Evolutionary conservation across 768 basidiomycete genomes (phyloP).

Genomic region (Lanmaoa pseudosensibilis): DNA sequence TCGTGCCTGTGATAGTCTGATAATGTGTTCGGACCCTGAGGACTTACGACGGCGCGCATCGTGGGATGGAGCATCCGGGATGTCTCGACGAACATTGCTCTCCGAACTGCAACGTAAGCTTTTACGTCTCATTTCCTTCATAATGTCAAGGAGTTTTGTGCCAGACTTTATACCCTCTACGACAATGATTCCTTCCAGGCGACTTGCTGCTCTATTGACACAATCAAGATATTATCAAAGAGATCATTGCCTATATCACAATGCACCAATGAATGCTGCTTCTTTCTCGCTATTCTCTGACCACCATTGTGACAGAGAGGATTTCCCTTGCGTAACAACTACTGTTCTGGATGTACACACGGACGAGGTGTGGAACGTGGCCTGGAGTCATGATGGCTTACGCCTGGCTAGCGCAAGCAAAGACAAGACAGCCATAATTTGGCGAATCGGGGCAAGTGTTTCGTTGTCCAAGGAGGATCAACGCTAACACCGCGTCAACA

Average conservation of each 20-base stretch:
- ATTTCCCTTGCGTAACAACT: constrained; percentile 85
- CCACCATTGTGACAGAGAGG: constrained; percentile 75
- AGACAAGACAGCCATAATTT: constrained; percentile 87
- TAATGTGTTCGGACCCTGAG: constrained; percentile 88
- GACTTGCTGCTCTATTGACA: constrained; percentile 79
- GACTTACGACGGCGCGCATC: constrained; percentile 78
- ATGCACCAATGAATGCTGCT: constrained; percentile 53
- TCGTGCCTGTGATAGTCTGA: constrained; percentile 50
- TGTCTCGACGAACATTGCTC: constrained; percentile 75
- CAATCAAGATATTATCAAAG: constrained; percentile 85
- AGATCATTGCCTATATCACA: constrained; percentile 84
- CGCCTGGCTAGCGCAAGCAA: constrained; percentile 86
- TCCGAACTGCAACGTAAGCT: constrained; percentile 76
- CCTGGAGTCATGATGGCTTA: constrained; percentile 89
- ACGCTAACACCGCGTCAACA: constrained; percentile 24
- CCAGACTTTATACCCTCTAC: constrained; percentile 87
- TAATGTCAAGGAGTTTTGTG: constrained; percentile 1
- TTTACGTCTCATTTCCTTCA: neutral
- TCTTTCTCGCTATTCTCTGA: constrained; percentile 86
- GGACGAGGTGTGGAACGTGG: constrained; percentile 95
- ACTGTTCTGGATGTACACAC: constrained; percentile 82
- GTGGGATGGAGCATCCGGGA: constrained; percentile 88
- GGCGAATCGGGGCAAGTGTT: constrained; percentile 73
- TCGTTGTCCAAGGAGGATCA: constrained; percentile 5
- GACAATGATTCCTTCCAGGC: constrained; percentile 89